These are phyloP conservation scores for Pseudonitzschia delicatissima DNA, from an alignment of 108 stramenopile genomes.

Conservation along the genomic window DNA sequence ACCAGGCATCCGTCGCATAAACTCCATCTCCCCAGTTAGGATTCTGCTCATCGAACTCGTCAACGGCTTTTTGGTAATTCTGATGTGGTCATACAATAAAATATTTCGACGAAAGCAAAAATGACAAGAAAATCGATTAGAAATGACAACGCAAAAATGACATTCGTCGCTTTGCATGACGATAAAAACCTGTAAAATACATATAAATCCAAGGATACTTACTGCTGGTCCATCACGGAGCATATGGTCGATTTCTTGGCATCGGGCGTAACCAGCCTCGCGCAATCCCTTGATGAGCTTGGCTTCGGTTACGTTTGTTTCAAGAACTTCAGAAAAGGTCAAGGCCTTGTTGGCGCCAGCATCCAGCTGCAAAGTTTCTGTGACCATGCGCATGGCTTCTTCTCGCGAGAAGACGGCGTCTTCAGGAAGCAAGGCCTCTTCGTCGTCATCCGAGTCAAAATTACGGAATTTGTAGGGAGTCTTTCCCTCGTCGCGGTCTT, in stretches of 20 bases:
- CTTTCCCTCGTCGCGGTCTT: constrained; percentile 66
- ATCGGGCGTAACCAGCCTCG: constrained; percentile 68
- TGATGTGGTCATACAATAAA: constrained; percentile 3
- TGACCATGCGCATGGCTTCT: constrained; percentile 73
- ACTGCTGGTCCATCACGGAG: constrained; percentile 36
- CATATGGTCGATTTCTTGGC: constrained; percentile 84
- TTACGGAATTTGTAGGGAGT: constrained; percentile 50
- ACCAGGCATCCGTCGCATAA: constrained; percentile 47
- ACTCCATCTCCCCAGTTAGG: constrained; percentile 31
- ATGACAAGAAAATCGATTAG: constrained; percentile 1
- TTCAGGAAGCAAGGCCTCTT: constrained; percentile 17
- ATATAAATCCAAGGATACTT: neutral
- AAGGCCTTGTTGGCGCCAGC: constrained; percentile 49
- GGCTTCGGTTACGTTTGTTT: constrained; percentile 47
- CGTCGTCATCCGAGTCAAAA: constrained; percentile 34
- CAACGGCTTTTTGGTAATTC: constrained; percentile 41
- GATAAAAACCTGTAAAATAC: no score
- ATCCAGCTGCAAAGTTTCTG: constrained; percentile 74
- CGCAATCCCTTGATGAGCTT: constrained; percentile 72
- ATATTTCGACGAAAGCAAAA: neutral
- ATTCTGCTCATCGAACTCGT: constrained; percentile 33
- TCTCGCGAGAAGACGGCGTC: constrained; percentile 61
- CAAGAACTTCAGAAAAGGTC: constrained; percentile 38
- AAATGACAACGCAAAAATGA: constrained; percentile 5
- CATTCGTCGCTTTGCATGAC: no score